Percentiles rank a stretch among this genome's conserved stretches.
Evolutionary conservation across 176 grass and related monocot genomes (phyloP).

Genomic region (Canna indica): DNA sequence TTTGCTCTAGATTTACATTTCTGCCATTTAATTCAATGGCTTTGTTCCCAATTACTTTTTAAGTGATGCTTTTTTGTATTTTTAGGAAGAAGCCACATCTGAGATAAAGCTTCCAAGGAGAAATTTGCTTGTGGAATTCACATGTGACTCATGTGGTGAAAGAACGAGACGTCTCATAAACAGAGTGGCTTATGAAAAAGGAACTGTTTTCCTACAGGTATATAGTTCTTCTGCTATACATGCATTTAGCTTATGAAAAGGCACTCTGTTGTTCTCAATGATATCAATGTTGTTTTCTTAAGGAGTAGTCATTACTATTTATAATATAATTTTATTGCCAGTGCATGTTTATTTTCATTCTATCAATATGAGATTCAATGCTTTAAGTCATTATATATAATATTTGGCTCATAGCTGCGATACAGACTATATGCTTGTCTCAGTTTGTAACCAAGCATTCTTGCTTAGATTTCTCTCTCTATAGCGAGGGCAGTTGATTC

Average conservation of each 20-base stretch:
- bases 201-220: conserved; percentile 93
- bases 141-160: conserved; percentile 76
- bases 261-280: no score
- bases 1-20: background rate
- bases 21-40: no score
- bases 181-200: conserved; percentile 74
- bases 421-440: background rate
- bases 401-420: background rate
- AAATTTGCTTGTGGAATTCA: conserved; percentile 85
- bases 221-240: background rate
- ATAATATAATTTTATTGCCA: no score
- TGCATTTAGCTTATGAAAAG: background rate
- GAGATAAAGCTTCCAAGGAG: conserved; percentile 85
- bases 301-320: no score
- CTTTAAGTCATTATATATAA: no score
- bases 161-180: conserved; percentile 75
- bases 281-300: no score
- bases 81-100: conserved; percentile 37
- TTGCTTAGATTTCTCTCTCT: no score
- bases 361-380: no score
- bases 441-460: conserved; percentile 2
- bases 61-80: no score
- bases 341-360: no score
- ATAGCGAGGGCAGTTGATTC: no score
- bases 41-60: no score